These are phyloP conservation scores for Arthrobotrys musiformis DNA, from an alignment of 2,329 filamentous ascomycete species.

Conservation along the genomic window DNA sequence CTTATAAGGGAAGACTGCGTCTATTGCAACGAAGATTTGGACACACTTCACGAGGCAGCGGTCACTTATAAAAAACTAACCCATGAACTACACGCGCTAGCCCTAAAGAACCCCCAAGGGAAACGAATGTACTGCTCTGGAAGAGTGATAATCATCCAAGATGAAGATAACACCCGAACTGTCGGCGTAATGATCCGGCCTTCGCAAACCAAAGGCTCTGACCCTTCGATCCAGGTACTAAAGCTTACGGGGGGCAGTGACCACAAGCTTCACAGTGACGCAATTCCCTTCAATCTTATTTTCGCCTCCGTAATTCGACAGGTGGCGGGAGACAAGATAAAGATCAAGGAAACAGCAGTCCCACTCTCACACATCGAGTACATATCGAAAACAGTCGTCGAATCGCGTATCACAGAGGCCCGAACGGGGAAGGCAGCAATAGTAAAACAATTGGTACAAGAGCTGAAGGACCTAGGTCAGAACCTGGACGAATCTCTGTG, in stretches of 20 bases:
- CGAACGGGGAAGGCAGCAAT: constrained; percentile 65
- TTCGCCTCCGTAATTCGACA: constrained; percentile 76
- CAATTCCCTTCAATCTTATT: constrained; percentile 78
- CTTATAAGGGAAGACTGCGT: constrained; percentile 86
- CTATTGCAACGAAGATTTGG: constrained; percentile 82
- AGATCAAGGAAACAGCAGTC: constrained; percentile 71
- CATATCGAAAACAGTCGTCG: constrained; percentile 76
- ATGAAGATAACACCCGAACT: constrained; percentile 56
- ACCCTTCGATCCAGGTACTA: constrained; percentile 56
- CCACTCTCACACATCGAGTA: constrained; percentile 83
- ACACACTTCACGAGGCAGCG: constrained; percentile 81
- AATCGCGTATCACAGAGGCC: constrained; percentile 64
- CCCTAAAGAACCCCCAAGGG: constrained; percentile 83
- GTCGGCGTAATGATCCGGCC: constrained; percentile 62
- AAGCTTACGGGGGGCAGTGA: constrained; percentile 56
- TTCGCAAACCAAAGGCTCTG: constrained; percentile 72
- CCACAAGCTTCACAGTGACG: constrained; percentile 54
- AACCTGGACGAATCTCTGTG: constrained; percentile 80
- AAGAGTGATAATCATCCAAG: constrained; percentile 82
- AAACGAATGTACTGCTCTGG: constrained; percentile 80
- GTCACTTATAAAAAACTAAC: constrained; percentile 85
- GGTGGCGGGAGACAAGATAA: constrained; percentile 73
- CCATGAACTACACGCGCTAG: constrained; percentile 78
- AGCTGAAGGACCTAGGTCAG: constrained; percentile 75
- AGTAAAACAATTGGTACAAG: constrained; percentile 72